phyloP scores from a whole-genome alignment of 2,329 filamentous ascomycete genomes.

The Fusarium temperatum region DNA sequence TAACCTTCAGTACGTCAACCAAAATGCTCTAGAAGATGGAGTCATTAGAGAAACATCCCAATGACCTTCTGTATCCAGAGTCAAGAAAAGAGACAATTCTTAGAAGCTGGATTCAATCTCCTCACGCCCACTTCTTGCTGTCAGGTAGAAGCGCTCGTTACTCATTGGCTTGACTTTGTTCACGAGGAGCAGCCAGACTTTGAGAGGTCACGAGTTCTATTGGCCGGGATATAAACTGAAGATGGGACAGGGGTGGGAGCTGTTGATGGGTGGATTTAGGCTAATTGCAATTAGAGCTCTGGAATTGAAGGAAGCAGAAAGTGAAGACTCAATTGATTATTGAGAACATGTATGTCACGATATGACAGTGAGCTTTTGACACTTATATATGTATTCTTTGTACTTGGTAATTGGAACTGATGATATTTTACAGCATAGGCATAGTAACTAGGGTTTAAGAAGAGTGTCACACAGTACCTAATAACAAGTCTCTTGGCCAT shows the following conservation, averaged over 20 bases:
- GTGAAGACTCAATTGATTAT: not conserved
- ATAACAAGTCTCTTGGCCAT: not conserved
- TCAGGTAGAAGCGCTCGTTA: slow-evolving; percentile 37
- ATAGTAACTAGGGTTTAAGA: not conserved
- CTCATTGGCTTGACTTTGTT: slow-evolving; percentile 34
- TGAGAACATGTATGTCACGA: not conserved
- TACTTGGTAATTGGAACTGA: not conserved
- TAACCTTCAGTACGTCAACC: not conserved
- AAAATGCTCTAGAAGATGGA: not conserved
- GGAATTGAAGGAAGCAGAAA: not conserved
- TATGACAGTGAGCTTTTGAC: not conserved
- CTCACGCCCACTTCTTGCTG: not conserved
- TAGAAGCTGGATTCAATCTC: not conserved
- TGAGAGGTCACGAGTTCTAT: slow-evolving; percentile 15
- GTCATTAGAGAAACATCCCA: not conserved
- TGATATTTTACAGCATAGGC: not conserved
- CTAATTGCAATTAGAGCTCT: slow-evolving; percentile 26
- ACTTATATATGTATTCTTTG: not conserved
- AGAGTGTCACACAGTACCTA: not conserved
- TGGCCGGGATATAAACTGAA: slow-evolving; percentile 29
- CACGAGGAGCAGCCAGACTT: slow-evolving; percentile 23
- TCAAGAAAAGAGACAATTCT: not conserved
- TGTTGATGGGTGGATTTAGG: slow-evolving; percentile 24
- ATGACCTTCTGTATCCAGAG: not conserved
- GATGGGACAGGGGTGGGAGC: not conserved